Base-by-base conservation (phyloP, 2,329 filamentous ascomycete species). In the Fusarium sambucinum region DNA sequence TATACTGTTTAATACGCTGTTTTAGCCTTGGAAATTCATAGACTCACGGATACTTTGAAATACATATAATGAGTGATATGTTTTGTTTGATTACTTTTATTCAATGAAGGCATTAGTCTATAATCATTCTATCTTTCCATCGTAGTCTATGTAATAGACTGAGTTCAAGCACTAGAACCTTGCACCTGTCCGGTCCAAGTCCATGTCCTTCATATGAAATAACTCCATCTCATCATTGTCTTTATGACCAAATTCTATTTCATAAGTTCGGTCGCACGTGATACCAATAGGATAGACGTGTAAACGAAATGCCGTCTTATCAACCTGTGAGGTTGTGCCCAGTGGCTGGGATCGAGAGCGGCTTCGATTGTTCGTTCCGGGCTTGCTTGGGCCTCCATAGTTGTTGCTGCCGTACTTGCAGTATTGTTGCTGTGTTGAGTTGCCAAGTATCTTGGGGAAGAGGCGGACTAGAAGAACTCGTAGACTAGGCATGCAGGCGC, bases 401-500 rank as follows among this genome's bases (percentile, higher is more conserved):
- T 55, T 68, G 50, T 61, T 67, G 40, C 58, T 68, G 1, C 27
- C 30, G 29, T 47, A 47, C 5, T 47, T 33, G 4, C 44, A 60
- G 25, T 76, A 73, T 78, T 76, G 52, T 75, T 75, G 16, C 16
- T 16, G 27, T 63, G 61, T 23, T 74, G 77, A 72, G n/a, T 75
- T 73, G 19, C 76, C 74, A 9, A 75, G 60, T 0, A 79, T n/a
- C 57, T 68, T 73, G 32, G 82, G 83, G 67, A 83, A 79, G 33
- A 82, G 69, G 1, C 76, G 70, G 17, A 79, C 75, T 3, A 81
- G 71, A 0, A 80, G 63, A 7, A 79, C 68, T 17, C 78, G 74
- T 4, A 81, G 56, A 0, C 78, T 74, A 0, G 80, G 80, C 74
- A 82, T 71, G 46, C 79, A 82, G 12, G 76, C 78, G 59, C 80